Evolutionary conservation across 192 early-diverging fungal species (phyloP).

Genomic region (Jimgerdemannia lactiflua): DNA sequence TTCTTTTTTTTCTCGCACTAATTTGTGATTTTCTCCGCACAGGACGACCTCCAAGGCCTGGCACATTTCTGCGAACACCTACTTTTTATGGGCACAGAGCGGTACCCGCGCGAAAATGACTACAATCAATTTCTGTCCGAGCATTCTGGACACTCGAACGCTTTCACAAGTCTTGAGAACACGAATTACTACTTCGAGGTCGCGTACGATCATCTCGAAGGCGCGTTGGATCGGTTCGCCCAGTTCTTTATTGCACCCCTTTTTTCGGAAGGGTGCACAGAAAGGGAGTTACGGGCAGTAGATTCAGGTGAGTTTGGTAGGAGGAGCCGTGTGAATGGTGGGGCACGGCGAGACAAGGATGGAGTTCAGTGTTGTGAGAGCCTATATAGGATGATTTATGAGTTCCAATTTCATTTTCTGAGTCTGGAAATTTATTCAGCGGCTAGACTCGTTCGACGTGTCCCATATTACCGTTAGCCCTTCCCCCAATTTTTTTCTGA

Average conservation of each 20-base stretch:
- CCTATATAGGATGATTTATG: no score
- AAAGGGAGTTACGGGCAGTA: slow-evolving; percentile 91
- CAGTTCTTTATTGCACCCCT: slow-evolving; percentile 95
- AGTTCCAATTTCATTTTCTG: no score
- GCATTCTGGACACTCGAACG: slow-evolving; percentile 80
- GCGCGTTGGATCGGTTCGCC: slow-evolving; percentile 67
- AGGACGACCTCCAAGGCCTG: slow-evolving; percentile 70
- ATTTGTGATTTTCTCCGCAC: neutral
- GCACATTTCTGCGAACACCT: slow-evolving; percentile 86
- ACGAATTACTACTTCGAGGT: slow-evolving; percentile 94
- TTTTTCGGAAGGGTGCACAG: slow-evolving; percentile 84
- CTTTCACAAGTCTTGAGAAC: slow-evolving; percentile 72
- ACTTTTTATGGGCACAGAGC: slow-evolving; percentile 62
- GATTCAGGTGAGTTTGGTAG: slow-evolving; percentile 65
- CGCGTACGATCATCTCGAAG: slow-evolving; percentile 51
- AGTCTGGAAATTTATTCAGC: neutral
- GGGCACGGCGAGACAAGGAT: no score
- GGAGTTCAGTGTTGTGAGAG: no score
- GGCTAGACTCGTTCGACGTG: neutral
- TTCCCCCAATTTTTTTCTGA: neutral
- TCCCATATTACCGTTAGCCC: neutral
- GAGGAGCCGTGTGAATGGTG: neutral
- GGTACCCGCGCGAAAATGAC: slow-evolving; percentile 83
- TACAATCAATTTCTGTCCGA: slow-evolving; percentile 70
- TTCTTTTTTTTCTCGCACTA: no score